Evolutionary conservation across 768 basidiomycete species (phyloP).

Genomic region (Phylloporus sp.): DNA sequence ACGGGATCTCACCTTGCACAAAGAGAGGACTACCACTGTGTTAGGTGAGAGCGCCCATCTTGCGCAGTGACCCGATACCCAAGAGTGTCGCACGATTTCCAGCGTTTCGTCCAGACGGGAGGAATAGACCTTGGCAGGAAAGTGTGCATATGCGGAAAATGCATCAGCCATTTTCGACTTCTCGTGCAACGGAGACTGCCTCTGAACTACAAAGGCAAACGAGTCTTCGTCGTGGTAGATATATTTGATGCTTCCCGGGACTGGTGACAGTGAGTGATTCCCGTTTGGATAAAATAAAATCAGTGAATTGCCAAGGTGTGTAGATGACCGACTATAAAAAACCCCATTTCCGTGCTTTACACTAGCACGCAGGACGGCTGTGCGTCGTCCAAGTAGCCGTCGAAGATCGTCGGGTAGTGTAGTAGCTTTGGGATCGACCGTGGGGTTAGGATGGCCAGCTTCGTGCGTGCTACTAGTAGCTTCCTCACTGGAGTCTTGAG

Average conservation of each 20-base stretch:
- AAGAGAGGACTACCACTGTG: background rate
- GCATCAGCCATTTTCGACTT: background rate
- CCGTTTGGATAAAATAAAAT: slow-evolving; percentile 8
- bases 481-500: background rate
- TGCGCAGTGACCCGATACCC: background rate
- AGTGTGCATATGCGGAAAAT: slow-evolving; percentile 1
- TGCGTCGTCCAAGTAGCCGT: background rate
- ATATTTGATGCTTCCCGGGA: slow-evolving; percentile 9
- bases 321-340: slow-evolving; percentile 3
- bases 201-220: slow-evolving; percentile 1
- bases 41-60: background rate
- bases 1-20: background rate
- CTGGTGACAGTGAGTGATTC: background rate
- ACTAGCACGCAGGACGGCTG: background rate
- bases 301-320: slow-evolving; percentile 5
- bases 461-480: background rate
- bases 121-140: background rate
- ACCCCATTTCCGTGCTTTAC: background rate
- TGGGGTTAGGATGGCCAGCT: too few relatives aligned
- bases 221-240: background rate
- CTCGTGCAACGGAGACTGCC: background rate
- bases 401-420: background rate
- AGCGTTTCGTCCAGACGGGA: background rate
- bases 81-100: background rate
- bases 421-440: background rate